phyloP scores from a whole-genome alignment of 441 rosid species.

The Aleurites moluccanus region DNA sequence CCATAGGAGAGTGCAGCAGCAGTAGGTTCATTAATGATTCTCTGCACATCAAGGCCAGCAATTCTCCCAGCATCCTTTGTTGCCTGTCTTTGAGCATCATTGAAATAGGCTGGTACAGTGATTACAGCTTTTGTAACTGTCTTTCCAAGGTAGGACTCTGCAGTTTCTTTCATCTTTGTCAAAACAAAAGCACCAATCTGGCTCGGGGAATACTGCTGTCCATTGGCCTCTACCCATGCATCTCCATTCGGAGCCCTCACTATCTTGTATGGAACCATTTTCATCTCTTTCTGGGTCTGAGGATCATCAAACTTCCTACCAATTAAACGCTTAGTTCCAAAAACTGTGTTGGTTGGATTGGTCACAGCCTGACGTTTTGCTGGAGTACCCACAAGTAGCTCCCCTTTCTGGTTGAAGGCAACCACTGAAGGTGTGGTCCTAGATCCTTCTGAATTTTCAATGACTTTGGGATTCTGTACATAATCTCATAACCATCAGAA shows the following conservation, averaged over 20 bases:
- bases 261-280: constrained; percentile 91
- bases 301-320: constrained; percentile 79
- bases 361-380: constrained; percentile 97
- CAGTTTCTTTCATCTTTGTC: constrained; percentile 91
- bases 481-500: constrained; percentile 6
- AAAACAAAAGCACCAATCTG: constrained; percentile 77
- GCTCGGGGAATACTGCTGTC: constrained; percentile 86
- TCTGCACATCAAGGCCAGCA: constrained; percentile 82
- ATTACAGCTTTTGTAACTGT: constrained; percentile 66
- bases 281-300: constrained; percentile 89
- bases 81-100: constrained; percentile 95
- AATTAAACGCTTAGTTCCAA: constrained; percentile 79
- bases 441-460: constrained; percentile 87
- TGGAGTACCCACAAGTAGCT: constrained; percentile 85
- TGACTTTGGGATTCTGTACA: constrained; percentile 73
- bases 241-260: constrained; percentile 89
- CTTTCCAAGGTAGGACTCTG: constrained; percentile 80
- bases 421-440: constrained; percentile 91
- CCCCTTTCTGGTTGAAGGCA: constrained; percentile 77
- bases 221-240: constrained; percentile 89
- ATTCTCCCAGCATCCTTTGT: constrained; percentile 93
- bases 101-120: constrained; percentile 88
- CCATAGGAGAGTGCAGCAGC: constrained; percentile 97
- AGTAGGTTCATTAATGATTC: constrained; percentile 90
- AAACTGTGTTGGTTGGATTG: constrained; percentile 74